Evolutionary conservation across 331 rosid genomes (phyloP), one percentile per base, ranked within the genome.

Genomic region (Cucumis variabilis): DNA sequence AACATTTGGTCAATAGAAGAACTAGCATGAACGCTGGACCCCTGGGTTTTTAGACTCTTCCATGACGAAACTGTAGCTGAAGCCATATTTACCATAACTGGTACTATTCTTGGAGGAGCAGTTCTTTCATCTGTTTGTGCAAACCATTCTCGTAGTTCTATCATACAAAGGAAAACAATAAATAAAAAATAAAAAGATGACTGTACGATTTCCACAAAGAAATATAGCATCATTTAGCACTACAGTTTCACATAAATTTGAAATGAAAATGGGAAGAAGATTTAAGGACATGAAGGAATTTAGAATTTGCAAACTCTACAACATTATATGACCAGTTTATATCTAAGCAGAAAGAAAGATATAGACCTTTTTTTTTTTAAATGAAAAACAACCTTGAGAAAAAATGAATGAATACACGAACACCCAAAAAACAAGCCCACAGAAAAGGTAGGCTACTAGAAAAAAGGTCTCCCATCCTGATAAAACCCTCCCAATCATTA

Each of bases 71-170:
- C 92, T 53, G 96, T 91, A 88, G 99, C 85, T 73, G 99, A 97
- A 80, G 97, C 87, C 99, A 97, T 97, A 92, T 95, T 97, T 91
- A 97, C 99, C 99, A 97, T 97, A 83, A 96, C 98, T 28, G 99
- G 98, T 87, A 97, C n/a, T n/a, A n/a, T 95, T 91, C 99, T 94
- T 19, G 98, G 95, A 88, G 93, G 95, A 89, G 99, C 98, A 87
- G 86, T 95, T 89, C 98, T 94, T 93, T 97, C 98, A 91, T 97
- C 99, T 82, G 98, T 92, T 84, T 96, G 99, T 71, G 98, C 86
- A 92, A 96, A 95, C 98, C 98, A 97, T 88, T 97, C 99, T 9
- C 99, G 98, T 86, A 97, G 91, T 85, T 98, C 99, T 97, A 88
- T 68, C 85, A 88, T 82, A 48, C 81, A 85, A 21, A 87, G 62